These are phyloP conservation scores for Botrytis deweyae DNA, from an alignment of 2,329 filamentous ascomycete species.

Conservation along the genomic window DNA sequence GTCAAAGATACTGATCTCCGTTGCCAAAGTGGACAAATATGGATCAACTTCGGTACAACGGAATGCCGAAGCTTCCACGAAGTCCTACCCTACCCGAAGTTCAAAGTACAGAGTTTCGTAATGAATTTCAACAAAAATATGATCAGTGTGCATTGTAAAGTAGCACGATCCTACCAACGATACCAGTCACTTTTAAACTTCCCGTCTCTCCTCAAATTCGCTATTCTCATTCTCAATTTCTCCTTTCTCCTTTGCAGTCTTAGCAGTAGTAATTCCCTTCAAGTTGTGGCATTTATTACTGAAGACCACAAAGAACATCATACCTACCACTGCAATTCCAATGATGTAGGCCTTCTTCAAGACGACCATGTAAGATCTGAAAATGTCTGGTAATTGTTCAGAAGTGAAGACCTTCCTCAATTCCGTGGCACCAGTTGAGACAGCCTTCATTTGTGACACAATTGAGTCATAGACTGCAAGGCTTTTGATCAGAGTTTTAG, in stretches of 20 bases:
- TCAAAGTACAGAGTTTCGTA: neutral
- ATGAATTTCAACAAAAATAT: neutral
- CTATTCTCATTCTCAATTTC: too few relatives aligned
- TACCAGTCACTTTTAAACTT: neutral
- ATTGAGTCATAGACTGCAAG: neutral
- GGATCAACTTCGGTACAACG: neutral
- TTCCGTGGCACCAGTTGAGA: too few relatives aligned
- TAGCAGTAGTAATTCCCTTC: neutral
- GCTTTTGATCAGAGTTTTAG: neutral
- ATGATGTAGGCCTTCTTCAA: neutral
- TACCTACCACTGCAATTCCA: neutral
- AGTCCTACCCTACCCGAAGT: neutral
- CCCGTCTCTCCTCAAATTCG: neutral
- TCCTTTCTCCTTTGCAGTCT: neutral
- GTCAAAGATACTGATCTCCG: neutral
- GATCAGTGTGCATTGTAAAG: neutral
- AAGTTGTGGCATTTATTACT: too few relatives aligned
- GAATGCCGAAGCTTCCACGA: neutral
- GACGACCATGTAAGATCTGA: neutral
- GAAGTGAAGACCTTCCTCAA: neutral
- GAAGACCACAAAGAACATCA: neutral
- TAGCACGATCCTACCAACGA: too few relatives aligned
- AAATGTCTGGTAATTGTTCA: neutral
- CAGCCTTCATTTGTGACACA: neutral
- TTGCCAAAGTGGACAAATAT: neutral